phyloP scores from a whole-genome alignment of 441 rosid species.

The Kokia cookei region DNA sequence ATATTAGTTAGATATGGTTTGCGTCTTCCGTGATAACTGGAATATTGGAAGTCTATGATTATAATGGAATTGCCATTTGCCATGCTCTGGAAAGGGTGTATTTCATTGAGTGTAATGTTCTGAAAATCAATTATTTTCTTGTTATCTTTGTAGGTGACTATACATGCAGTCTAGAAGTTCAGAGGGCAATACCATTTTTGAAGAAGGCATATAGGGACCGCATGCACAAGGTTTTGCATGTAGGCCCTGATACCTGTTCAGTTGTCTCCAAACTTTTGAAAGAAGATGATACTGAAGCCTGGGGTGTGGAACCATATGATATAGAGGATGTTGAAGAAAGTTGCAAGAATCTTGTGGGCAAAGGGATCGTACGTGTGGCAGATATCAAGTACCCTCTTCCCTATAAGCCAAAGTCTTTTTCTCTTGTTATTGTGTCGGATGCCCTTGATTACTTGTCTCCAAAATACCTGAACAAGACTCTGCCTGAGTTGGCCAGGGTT shows the following conservation, averaged over 20 bases:
- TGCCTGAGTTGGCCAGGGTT: conserved; percentile 63
- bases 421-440: conserved; percentile 65
- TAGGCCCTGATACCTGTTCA: conserved; percentile 65
- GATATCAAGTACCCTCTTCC: conserved; percentile 72
- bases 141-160: conserved; percentile 37
- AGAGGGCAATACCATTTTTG: conserved; percentile 47
- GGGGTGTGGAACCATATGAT: conserved; percentile 78
- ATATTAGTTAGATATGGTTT: background rate
- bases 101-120: background rate
- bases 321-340: conserved; percentile 58
- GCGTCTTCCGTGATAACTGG: background rate
- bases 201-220: conserved; percentile 63
- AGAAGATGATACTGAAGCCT: conserved; percentile 65
- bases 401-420: conserved; percentile 58
- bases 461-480: conserved; percentile 59
- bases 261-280: conserved; percentile 54
- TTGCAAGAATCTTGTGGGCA: conserved; percentile 58
- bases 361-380: conserved; percentile 65
- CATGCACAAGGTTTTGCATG: conserved; percentile 63
- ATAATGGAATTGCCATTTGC: background rate
- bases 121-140: background rate
- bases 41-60: background rate
- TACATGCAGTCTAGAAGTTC: conserved; percentile 58
- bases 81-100: background rate
- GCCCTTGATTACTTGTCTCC: conserved; percentile 68